Conservation (phyloP, 208 protist species). For the Trypanosoma grayi region DNA sequence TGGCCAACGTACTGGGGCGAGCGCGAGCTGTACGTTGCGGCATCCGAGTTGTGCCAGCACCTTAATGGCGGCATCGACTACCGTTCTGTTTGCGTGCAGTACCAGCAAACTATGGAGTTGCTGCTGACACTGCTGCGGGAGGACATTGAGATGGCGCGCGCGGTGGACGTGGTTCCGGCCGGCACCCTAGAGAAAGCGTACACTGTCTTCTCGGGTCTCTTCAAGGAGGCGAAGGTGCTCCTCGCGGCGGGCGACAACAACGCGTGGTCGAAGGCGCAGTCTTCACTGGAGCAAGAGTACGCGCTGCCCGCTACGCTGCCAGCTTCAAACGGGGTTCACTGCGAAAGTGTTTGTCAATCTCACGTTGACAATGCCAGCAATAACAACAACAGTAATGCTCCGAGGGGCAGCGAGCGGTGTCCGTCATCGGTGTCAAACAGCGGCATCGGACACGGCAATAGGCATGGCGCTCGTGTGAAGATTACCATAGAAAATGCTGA, state of each 20-base stretch:
- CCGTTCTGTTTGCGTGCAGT: slow-evolving; percentile 53
- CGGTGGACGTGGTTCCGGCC: slow-evolving; percentile 29
- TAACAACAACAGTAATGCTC: too few relatives aligned
- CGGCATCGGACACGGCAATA: background rate
- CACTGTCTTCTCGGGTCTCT: slow-evolving; percentile 5
- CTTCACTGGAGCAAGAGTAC: background rate
- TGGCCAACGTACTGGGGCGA: slow-evolving; percentile 44
- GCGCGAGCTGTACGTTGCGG: slow-evolving; percentile 61
- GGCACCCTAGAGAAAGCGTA: slow-evolving; percentile 13
- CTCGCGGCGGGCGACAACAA: slow-evolving; percentile 27
- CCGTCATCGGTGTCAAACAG: background rate
- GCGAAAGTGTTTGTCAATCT: too few relatives aligned
- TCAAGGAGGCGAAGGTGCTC: slow-evolving; percentile 17
- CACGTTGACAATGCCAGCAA: background rate
- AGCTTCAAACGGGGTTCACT: too few relatives aligned
- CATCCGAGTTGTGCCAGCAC: slow-evolving; percentile 62
- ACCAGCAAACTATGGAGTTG: slow-evolving; percentile 44
- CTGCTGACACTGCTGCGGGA: slow-evolving; percentile 47
- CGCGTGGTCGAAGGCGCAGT: background rate
- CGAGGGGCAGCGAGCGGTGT: too few relatives aligned
- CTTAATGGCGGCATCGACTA: slow-evolving; percentile 87
- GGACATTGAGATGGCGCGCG: slow-evolving; percentile 38
- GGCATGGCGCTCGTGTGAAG: background rate
- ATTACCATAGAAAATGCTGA: background rate
- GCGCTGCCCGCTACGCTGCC: background rate